These are phyloP conservation scores for Kalmanozyma brasiliensis DNA, from an alignment of 1,284 basidiomycete genomes.

Conservation along the genomic window DNA sequence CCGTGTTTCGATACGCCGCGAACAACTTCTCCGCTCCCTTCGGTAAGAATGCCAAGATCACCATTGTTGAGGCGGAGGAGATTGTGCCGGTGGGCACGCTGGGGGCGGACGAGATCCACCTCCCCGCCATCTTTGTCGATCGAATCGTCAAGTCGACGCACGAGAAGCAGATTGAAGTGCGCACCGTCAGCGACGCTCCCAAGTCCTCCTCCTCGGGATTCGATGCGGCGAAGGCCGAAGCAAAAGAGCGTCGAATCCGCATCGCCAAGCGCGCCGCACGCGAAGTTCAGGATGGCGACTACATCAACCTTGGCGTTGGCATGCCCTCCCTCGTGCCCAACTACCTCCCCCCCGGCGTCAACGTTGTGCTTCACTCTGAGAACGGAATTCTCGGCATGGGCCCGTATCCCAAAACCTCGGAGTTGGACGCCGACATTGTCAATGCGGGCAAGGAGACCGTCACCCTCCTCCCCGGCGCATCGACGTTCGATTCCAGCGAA, in stretches of 20 bases:
- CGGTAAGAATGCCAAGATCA: slow-evolving; percentile 63
- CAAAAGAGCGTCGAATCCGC: slow-evolving; percentile 32
- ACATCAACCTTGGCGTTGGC: slow-evolving; percentile 65
- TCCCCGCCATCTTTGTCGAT: slow-evolving; percentile 63
- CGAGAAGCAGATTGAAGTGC: slow-evolving; percentile 61
- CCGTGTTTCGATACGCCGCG: slow-evolving; percentile 68
- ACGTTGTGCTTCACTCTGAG: slow-evolving; percentile 61
- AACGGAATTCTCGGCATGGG: slow-evolving; percentile 67
- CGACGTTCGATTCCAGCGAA: slow-evolving; percentile 89
- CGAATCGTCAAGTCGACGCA: slow-evolving; percentile 53
- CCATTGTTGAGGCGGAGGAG: slow-evolving; percentile 65
- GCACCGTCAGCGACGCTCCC: slow-evolving; percentile 45
- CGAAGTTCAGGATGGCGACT: slow-evolving; percentile 63
- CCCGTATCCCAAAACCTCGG: slow-evolving; percentile 55
- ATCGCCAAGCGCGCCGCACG: slow-evolving; percentile 61
- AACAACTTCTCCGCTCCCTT: slow-evolving; percentile 64
- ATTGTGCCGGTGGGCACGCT: slow-evolving; percentile 60
- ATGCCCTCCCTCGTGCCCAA: slow-evolving; percentile 64
- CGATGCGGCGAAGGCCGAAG: slow-evolving; percentile 43
- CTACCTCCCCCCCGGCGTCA: slow-evolving; percentile 61
- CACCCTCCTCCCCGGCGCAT: slow-evolving; percentile 83
- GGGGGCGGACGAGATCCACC: slow-evolving; percentile 58
- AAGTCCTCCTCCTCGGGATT: slow-evolving; percentile 20
- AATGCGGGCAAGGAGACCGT: slow-evolving; percentile 90
- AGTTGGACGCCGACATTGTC: slow-evolving; percentile 67